Evolutionary conservation across 2,329 filamentous ascomycete genomes (phyloP).

Genomic region (Trichoderma sp.): DNA sequence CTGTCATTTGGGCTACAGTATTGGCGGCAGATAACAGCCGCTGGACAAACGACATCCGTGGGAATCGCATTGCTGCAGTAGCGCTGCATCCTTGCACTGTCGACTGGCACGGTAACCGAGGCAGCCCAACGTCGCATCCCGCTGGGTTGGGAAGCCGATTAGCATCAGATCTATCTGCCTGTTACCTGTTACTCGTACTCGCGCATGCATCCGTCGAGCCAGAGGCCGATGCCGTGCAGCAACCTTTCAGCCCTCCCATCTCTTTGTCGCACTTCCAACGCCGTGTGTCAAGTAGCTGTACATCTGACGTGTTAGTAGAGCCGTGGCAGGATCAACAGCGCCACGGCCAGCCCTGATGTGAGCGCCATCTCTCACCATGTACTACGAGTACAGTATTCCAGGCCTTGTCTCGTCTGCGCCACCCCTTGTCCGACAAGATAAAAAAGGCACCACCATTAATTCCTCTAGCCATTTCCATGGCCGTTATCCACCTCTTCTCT

Average conservation of each 20-base stretch:
- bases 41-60: not conserved
- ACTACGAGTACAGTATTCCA: not conserved
- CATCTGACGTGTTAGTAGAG: not conserved
- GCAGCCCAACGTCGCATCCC: constrained; percentile 16
- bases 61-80: not conserved
- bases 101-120: not conserved
- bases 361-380: not conserved
- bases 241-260: not conserved
- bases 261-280: not conserved
- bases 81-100: not conserved
- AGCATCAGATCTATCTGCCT: constrained; percentile 5
- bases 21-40: not conserved
- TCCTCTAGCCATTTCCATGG: not conserved
- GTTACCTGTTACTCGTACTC: not conserved
- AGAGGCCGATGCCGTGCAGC: not conserved
- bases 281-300: not conserved
- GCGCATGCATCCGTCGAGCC: not conserved
- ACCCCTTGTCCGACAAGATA: constrained; percentile 14
- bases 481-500: not conserved
- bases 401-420: constrained; percentile 6
- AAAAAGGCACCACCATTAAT: constrained; percentile 9
- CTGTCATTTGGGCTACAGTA: not conserved
- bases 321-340: not conserved
- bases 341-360: not conserved
- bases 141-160: not conserved